phyloP scores from a whole-genome alignment of 176 grass and related monocot genomes.

The Bromus sterilis region DNA sequence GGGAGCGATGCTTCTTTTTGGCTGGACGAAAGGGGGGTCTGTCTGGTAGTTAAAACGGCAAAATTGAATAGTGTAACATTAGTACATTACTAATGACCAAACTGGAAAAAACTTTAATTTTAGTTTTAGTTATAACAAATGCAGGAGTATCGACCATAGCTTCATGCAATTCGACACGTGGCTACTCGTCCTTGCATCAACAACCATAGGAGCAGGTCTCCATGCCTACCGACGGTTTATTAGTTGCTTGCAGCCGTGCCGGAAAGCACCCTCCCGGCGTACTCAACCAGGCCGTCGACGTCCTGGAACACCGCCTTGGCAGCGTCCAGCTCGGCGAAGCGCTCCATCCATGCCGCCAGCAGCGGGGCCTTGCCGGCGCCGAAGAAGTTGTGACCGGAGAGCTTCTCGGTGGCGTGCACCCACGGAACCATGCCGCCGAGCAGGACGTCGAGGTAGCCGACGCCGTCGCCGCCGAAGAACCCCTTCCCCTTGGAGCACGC shows the following conservation, averaged over 20 bases:
- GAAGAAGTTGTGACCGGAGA: neutral
- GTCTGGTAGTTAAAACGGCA: too few species aligned
- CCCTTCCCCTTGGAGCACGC: conserved; percentile 13
- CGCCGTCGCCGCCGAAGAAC: neutral
- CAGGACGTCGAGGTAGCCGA: conserved; percentile 43
- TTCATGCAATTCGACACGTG: too few species aligned
- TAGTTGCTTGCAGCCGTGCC: neutral
- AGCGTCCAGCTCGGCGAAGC: conserved; percentile 7
- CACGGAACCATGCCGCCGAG: conserved; percentile 6
- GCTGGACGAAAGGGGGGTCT: too few species aligned
- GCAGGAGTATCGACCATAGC: too few species aligned
- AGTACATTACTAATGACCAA: too few species aligned
- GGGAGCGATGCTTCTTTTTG: too few species aligned
- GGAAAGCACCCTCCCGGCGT: neutral
- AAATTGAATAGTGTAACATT: too few species aligned
- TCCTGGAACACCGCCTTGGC: conserved; percentile 27
- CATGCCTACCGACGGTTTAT: too few species aligned
- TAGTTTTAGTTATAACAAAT: too few species aligned
- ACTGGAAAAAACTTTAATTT: too few species aligned
- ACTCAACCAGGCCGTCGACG: neutral
- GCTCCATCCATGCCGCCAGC: conserved; percentile 27
- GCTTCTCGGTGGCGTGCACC: neutral
- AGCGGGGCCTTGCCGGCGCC: conserved; percentile 17
- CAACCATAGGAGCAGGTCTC: too few species aligned
- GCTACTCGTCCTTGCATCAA: too few species aligned